Base-by-base conservation (phyloP, 805 yeast genomes). In the Candida ponderosae region DNA sequence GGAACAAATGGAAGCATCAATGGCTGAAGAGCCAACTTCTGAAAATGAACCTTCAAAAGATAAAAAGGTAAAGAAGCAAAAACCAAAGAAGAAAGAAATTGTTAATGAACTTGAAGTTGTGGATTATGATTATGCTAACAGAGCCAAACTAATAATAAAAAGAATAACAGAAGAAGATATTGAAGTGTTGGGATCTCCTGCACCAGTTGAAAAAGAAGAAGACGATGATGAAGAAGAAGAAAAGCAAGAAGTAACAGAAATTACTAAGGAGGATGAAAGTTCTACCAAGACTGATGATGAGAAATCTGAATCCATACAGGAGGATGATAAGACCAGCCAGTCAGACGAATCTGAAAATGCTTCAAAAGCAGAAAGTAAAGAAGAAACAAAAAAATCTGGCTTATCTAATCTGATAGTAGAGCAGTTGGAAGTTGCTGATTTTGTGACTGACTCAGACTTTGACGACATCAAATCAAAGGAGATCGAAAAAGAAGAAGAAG, bases 101-200 rank as follows among this genome's bases (percentile, higher is more conserved):
- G 14, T 28, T n/a, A 18, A 23, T 19, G 19, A 30, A 16, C 33
- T 44, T 4, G 52, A 52, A 11, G 48, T 50, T 28, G 55, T 52
- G 8, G 56, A 53, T 46, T 50, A 50, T 15, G 54, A 49, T 30
- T 52, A 40, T 31, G 58, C 56, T 6, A 36, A 30, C 7, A 48
- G 57, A 39, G 56, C 56, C 1, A 48, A 46, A 40, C 47, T 40
- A 35, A 39, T 53, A 7, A 29, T 53, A 1, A 20, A 41, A 10
- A 53, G 40, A 5, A 40, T 51, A 39, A 39, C 42, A 9, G 56
- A 42, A 5, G 52, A 48, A 18, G 39, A 36, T 1, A 11, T 44
- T 2, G 32, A 32, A 8, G 31, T 40, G 40, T 42, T 38, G 19
- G 56, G 56, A 1, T 50, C 49, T 18, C 50, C 46, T 33, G 48